Base-by-base conservation (phyloP, 768 basidiomycete species). In the Leccinum disarticulatum region DNA sequence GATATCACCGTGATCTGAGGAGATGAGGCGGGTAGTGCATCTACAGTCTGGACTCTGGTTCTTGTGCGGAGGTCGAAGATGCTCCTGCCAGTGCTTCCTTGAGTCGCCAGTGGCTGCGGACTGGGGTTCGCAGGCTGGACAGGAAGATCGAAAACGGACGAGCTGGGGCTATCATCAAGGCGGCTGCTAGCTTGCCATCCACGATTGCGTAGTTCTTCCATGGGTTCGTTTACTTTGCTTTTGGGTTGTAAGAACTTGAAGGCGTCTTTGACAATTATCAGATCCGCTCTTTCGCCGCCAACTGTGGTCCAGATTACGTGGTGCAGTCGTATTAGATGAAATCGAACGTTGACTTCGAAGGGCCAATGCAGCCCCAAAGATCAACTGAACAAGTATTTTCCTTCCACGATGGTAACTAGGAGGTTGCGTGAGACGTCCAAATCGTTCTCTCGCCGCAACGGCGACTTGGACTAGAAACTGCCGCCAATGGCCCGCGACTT, bases 111-210 rank as follows among this genome's bases (percentile, higher is more conserved):
- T 54, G 58, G 66, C 57, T 70, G 70, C 27, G 64, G 63, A 62
- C 50, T 60, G 22, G 60, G 49, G 41, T 59, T 67, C 41, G 50
- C 27, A 38, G 57, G 56, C 51, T 83, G 85, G 35, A 79, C 79
- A 4, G 89, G 88, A 30, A 90, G 78, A 70, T 91, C 88, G 67
- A 91, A 91, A 25, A 88, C 82, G 22, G 88, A 88, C 7, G 89
- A 91, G 52, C 85, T 81, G 36, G 87, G 87, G 61, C 86, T 90
- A 38, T 68, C 70, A 38, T 73, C 65, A 11, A 65, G 63, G 31
- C n/a, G 56, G 35, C 31, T 43, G 25, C 33, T 41, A 46, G 43
- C 43, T 46, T 57, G 59, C 38, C 31, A 55, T 60, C 50, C 48
- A 3, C 62, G 63, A 22, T 52, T 41, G 48, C 66, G 64, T 13